These are phyloP conservation scores for Lolium multiflorum DNA, from an alignment of 176 grass and related monocot genomes.

Conservation along the genomic window DNA sequence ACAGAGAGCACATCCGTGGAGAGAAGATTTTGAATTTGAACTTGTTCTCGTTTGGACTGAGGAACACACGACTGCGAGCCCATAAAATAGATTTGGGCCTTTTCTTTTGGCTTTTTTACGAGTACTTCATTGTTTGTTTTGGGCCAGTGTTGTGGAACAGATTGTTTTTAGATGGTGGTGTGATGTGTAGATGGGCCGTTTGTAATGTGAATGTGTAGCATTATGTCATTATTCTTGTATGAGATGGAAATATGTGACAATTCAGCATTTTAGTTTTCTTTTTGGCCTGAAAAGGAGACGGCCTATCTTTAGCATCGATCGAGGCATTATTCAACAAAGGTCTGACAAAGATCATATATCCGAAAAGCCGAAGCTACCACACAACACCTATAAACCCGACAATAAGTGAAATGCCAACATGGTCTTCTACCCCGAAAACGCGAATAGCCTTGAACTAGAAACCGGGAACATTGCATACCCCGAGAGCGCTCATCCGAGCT, in stretches of 20 bases:
- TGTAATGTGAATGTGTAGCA: constrained; percentile 37
- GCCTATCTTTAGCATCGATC: too few species aligned
- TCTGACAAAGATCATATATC: too few species aligned
- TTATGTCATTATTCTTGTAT: constrained; percentile 30
- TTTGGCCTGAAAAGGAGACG: too few species aligned
- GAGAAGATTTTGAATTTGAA: constrained; percentile 25
- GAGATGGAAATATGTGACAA: background rate
- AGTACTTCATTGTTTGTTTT: background rate
- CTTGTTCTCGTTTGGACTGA: background rate
- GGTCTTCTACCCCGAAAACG: too few species aligned
- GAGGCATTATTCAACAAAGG: too few species aligned
- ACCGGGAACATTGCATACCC: too few species aligned
- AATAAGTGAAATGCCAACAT: too few species aligned
- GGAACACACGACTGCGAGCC: background rate
- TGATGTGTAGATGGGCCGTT: constrained; percentile 6
- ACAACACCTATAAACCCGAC: too few species aligned
- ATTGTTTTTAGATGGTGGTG: background rate
- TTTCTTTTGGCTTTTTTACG: background rate
- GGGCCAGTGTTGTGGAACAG: background rate
- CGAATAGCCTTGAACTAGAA: too few species aligned
- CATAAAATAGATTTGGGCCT: constrained; percentile 15
- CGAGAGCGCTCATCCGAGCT: too few species aligned
- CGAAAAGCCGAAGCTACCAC: too few species aligned
- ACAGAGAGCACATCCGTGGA: background rate
- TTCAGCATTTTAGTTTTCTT: background rate